Base-by-base conservation (phyloP, 768 basidiomycete species). In the Pulveroboletus sp. region DNA sequence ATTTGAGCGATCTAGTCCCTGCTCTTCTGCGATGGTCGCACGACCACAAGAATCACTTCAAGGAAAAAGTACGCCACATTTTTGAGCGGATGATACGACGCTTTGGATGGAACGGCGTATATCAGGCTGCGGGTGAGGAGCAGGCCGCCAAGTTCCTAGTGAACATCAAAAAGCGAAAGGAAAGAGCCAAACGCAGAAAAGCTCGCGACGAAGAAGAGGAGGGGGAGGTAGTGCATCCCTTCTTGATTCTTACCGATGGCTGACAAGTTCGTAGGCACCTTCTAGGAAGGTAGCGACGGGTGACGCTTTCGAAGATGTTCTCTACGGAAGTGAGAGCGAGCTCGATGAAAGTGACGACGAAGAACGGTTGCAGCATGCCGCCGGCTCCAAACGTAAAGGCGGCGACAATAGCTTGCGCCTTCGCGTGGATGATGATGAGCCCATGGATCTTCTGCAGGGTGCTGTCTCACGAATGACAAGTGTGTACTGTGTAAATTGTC, bases 31-130 rank as follows among this genome's bases (percentile, higher is more conserved):
- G 76, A 39, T 95, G 97, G 93, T 91, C 92, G 6, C 93, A 97
- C 63, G 94, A 97, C 62, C 95, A 98, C 71, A 95, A 95, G 66
- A 98, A 98, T 61, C 97, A 97, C 64, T 98, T 99, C 82, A 98
- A 98, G 68, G 75, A 80, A 42, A 97, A 97, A 73, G 93, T 97
- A 20, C 84, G 92, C 37, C 94, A 98, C 67, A 94, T 98, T 56
- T 94, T 98, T 59, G 95, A 98, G 73, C 82, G 95, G 40, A 85
- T 97, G 81, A 78, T 98, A 55, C 75, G 95, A 53, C 80, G 93
- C 53, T 97, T 97, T 61, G 86, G 84, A 0, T 97, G 82, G 78
- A 84, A 94, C 34, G 86, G 86, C 37, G 82, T 99, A 2, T 82
- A 88, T 62, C 74, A 81, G 29, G 84, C 79, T 60, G 79, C 82